phyloP scores from a whole-genome alignment of 805 yeast species.

The Pichia nanzhaoensis region DNA sequence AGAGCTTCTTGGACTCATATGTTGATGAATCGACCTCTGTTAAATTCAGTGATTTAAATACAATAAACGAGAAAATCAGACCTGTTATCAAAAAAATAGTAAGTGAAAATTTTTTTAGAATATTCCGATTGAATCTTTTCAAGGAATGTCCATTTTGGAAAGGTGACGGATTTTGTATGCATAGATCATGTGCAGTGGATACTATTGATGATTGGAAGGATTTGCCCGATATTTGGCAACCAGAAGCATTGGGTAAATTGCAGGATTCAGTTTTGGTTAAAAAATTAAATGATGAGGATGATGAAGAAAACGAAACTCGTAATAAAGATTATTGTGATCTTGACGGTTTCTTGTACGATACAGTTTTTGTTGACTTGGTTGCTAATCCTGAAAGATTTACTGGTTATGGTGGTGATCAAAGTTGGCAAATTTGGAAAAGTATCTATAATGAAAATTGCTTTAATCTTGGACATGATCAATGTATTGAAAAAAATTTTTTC shows the following conservation, averaged over 20 bases:
- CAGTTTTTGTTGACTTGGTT: constrained; percentile 78
- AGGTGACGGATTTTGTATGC: constrained; percentile 76
- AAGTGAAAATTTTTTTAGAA: constrained; percentile 74
- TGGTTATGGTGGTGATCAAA: constrained; percentile 91
- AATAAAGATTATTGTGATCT: constrained; percentile 60
- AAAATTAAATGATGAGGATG: constrained; percentile 27
- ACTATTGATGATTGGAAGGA: constrained; percentile 67
- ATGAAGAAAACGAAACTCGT: constrained; percentile 8
- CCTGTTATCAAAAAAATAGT: constrained; percentile 55
- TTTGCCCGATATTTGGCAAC: constrained; percentile 66
- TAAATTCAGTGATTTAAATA: constrained; percentile 42
- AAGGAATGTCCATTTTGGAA: constrained; percentile 83
- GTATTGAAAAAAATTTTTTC: constrained; percentile 83
- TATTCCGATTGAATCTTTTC: constrained; percentile 78
- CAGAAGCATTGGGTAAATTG: constrained; percentile 58
- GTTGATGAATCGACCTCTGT: constrained; percentile 28
- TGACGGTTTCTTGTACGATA: constrained; percentile 50
- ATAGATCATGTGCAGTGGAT: constrained; percentile 86
- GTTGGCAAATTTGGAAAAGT: constrained; percentile 87
- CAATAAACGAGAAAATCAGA: constrained; percentile 44
- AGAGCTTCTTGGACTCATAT: constrained; percentile 16
- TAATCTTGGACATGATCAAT: constrained; percentile 39
- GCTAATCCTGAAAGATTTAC: constrained; percentile 95
- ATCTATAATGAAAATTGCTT: constrained; percentile 91
- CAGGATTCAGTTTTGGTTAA: constrained; percentile 32